Base-by-base conservation (phyloP, 1,284 basidiomycete species). In the Papiliotrema flavescens region DNA sequence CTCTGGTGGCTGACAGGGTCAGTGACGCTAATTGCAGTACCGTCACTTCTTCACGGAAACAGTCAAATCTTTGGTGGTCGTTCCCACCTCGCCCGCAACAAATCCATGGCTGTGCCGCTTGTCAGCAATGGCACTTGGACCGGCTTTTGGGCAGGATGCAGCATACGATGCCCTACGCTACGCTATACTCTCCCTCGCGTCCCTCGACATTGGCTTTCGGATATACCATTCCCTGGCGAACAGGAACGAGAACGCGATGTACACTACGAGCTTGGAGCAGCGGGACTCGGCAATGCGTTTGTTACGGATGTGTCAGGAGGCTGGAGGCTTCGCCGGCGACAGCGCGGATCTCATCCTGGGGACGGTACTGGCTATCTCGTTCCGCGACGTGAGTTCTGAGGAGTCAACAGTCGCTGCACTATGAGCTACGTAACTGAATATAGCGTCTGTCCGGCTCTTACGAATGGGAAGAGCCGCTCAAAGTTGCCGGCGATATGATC, bases 351-450 rank as follows among this genome's bases (percentile, higher is more conserved):
- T 63, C 42, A 53, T 55, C 1, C 17, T 65, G 6, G 64, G 44
- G 3, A 54, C 60, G 2, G 54, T 48, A 6, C 34, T 61, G 17
- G 54, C 52, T 13, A 22, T 65, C 17, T 48, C 55, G 17, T 59
- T 60, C n/a, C 55, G 60, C 7, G 64, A 65, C 56, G 63, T 65
- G 22, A 54, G 63, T n/a, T n/a, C n/a, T 62, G 14, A 15, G 19
- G 8, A 42, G 13, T 42, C 35, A 11, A n/a, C 35, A 37, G 19
- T 47, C 5, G 17, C 5, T 8, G 15, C 9, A 47, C 45, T 15
- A 28, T n/a, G 15, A 3, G 19, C 7, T 22, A 23, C 14, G 14
- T 39, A 28, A 26, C 22, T 45, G 46, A 42, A 26, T 3, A 11
- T 20, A 62, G 60, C 53, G 60, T 32, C 49, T 62, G 32, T 58